Percentiles rank a stretch among this genome's conserved stretches.
phyloP scores from a whole-genome alignment of 2,329 filamentous ascomycete species.

The Aspergillus hiratsukae region DNA sequence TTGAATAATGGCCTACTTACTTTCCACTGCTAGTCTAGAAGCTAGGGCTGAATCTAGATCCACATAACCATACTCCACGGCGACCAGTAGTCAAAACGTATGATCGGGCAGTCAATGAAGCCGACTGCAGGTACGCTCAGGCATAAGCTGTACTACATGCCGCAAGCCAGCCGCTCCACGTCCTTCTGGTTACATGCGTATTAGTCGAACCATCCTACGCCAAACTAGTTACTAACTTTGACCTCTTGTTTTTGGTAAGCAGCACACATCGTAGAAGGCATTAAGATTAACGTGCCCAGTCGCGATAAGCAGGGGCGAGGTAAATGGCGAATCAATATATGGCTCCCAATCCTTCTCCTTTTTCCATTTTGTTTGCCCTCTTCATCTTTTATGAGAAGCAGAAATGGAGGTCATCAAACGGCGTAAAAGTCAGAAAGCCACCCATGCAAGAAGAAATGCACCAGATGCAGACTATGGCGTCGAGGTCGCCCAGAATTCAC shows the following conservation, averaged over 20 bases:
- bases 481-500: not conserved
- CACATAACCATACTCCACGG: too few species aligned
- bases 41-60: too few species aligned
- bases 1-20: not conserved
- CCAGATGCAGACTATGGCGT: not conserved
- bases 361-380: not conserved
- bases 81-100: too few species aligned
- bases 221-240: not conserved
- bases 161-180: not conserved
- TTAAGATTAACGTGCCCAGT: not conserved
- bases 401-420: not conserved
- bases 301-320: not conserved
- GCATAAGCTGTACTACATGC: not conserved
- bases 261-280: not conserved
- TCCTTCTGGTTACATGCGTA: not conserved
- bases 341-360: not conserved
- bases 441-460: not conserved
- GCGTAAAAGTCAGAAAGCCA: not conserved
- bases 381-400: not conserved
- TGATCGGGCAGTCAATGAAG: too few species aligned
- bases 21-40: not conserved
- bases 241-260: not conserved
- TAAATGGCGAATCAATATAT: not conserved
- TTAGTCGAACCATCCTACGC: not conserved
- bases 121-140: too few species aligned